These are phyloP conservation scores for Capsella bursapastoris DNA, from an alignment of 345 rosid species.

Conservation along the genomic window DNA sequence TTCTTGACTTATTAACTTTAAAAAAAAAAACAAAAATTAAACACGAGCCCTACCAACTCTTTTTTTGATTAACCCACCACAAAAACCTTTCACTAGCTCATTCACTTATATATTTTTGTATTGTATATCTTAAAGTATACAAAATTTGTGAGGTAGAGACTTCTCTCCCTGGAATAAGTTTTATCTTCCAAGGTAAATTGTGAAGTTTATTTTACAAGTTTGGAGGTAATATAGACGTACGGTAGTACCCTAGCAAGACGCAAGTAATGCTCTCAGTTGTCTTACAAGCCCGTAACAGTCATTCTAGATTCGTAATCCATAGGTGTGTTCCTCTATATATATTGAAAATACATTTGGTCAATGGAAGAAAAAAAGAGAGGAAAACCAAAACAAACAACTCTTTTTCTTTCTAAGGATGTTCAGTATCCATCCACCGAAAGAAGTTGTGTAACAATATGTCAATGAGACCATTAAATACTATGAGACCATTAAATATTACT, in stretches of 20 bases:
- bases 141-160: too few species aligned
- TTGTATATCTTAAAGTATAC: not conserved
- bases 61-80: not conserved
- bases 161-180: too few species aligned
- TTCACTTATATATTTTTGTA: not conserved
- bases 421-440: not conserved
- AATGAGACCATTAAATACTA: constrained; percentile 28
- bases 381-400: not conserved
- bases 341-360: not conserved
- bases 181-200: too few species aligned
- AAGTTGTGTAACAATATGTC: constrained; percentile 10
- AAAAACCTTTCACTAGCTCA: not conserved
- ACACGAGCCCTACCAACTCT: not conserved
- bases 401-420: not conserved
- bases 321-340: not conserved
- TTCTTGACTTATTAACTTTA: too few species aligned
- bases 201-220: too few species aligned
- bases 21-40: too few species aligned
- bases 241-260: too few species aligned
- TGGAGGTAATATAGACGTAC: too few species aligned
- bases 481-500: constrained; percentile 23
- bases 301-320: not conserved
- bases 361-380: not conserved
- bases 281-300: not conserved
- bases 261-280: not conserved